A percentile compares a stretch with the other conserved stretches of the same genome.
Conservation (phyloP, 2,329 filamentous ascomycete genomes). For the Alternaria gansuensis region DNA sequence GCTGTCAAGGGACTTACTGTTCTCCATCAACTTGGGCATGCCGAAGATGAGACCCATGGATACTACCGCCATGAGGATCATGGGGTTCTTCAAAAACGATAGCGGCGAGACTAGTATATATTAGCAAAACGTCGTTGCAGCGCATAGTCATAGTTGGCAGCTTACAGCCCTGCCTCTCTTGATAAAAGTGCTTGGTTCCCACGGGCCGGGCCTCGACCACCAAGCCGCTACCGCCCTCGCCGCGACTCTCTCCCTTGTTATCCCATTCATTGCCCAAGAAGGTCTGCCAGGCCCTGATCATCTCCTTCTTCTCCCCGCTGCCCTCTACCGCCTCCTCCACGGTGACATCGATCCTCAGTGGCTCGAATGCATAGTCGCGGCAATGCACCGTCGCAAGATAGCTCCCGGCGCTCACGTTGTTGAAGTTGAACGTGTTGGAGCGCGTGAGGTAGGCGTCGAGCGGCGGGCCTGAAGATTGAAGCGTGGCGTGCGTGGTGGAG, state of each 20-base stretch:
- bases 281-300: slow-evolving; percentile 79
- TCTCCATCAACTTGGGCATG: slow-evolving; percentile 94
- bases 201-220: slow-evolving; percentile 69
- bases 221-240: slow-evolving; percentile 55
- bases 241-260: slow-evolving; percentile 76
- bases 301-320: slow-evolving; percentile 49
- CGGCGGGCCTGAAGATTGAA: slow-evolving; percentile 64
- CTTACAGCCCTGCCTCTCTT: slow-evolving; percentile 79
- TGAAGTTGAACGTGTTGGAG: slow-evolving; percentile 78
- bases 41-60: slow-evolving; percentile 86
- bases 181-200: slow-evolving; percentile 76
- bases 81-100: slow-evolving; percentile 87
- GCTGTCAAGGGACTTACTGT: slow-evolving; percentile 71
- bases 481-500: slow-evolving; percentile 70
- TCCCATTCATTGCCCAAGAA: slow-evolving; percentile 89
- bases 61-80: slow-evolving; percentile 91
- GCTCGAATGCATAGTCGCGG: slow-evolving; percentile 76
- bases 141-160: slow-evolving; percentile 31
- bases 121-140: slow-evolving; percentile 26
- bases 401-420: slow-evolving; percentile 72
- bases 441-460: slow-evolving; percentile 71
- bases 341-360: slow-evolving; percentile 79
- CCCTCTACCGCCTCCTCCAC: slow-evolving; percentile 41
- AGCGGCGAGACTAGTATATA: slow-evolving; percentile 73
- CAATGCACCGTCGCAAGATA: slow-evolving; percentile 86